A percentile compares a stretch with the other conserved stretches of the same genome.
Evolutionary conservation across 208 protist genomes (phyloP).

Genomic region (Herpetomonas samuelpessoai): DNA sequence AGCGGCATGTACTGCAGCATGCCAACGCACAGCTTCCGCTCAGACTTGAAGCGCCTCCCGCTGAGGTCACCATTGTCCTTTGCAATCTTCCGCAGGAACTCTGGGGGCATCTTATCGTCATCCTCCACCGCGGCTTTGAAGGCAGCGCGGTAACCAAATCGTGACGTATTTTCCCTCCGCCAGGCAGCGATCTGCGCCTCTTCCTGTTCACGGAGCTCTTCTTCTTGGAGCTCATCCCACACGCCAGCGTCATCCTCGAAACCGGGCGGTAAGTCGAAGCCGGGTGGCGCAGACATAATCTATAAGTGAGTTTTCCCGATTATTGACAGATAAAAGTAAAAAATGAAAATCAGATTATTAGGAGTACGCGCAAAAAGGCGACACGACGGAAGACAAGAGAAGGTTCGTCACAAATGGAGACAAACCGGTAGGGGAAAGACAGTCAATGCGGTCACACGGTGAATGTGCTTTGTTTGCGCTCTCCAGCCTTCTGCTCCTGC

Average conservation of each 20-base stretch:
- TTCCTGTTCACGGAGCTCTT: slow-evolving; percentile 31
- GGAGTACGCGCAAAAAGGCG: too few relatives aligned
- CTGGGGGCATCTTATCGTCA: slow-evolving; percentile 94
- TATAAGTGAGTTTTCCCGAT: too few relatives aligned
- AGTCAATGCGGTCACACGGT: too few relatives aligned
- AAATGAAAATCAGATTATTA: too few relatives aligned
- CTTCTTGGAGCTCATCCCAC: slow-evolving; percentile 35
- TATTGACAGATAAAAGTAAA: too few relatives aligned
- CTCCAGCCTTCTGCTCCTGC: too few relatives aligned
- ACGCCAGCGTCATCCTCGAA: slow-evolving; percentile 23
- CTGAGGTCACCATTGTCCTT: slow-evolving; percentile 99
- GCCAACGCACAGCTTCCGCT: slow-evolving; percentile 99
- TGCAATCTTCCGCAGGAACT: slow-evolving; percentile 99
- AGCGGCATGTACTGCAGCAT: slow-evolving; percentile 99
- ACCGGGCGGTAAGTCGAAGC: slow-evolving; percentile 27
- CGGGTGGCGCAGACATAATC: slow-evolving; percentile 25
- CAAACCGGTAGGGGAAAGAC: too few relatives aligned
- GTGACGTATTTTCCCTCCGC: slow-evolving; percentile 60
- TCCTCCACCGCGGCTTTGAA: slow-evolving; percentile 61
- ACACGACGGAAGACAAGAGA: too few relatives aligned
- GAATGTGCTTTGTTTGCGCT: too few relatives aligned
- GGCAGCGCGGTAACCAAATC: slow-evolving; percentile 69
- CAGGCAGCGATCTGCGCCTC: slow-evolving; percentile 54
- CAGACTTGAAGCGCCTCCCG: slow-evolving; percentile 97
- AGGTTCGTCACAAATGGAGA: too few relatives aligned